Conservation (phyloP, 2,329 filamentous ascomycete genomes). For the Stachybotrys chlorohalonatus region DNA sequence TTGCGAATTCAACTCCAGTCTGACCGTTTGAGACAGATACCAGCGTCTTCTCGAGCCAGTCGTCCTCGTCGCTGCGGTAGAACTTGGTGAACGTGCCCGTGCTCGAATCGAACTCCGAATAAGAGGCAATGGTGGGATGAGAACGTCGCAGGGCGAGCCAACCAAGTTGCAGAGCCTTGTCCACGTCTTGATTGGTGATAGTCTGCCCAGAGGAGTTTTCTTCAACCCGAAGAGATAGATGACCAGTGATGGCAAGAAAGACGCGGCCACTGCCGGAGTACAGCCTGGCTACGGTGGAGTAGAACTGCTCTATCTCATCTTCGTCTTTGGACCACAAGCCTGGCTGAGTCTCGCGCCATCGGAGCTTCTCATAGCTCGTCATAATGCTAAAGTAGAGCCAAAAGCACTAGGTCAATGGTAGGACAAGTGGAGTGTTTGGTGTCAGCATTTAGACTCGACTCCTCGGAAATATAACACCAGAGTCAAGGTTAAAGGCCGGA, state of each 20-base stretch:
- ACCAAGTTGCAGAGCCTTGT: slow-evolving; percentile 19
- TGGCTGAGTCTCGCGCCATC: slow-evolving; percentile 15
- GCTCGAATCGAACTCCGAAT: slow-evolving; percentile 9
- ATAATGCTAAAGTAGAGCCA: not conserved
- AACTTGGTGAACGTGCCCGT: slow-evolving; percentile 16
- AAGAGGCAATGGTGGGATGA: slow-evolving; percentile 23
- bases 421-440: too few relatives aligned
- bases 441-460: too few relatives aligned
- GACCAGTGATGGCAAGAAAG: slow-evolving; percentile 32
- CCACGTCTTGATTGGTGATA: slow-evolving; percentile 7
- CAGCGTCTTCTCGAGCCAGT: slow-evolving; percentile 23
- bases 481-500: too few relatives aligned
- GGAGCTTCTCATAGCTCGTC: not conserved
- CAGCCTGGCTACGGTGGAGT: slow-evolving; percentile 22
- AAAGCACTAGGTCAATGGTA: too few relatives aligned
- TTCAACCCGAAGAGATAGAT: slow-evolving; percentile 18
- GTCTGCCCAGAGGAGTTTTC: not conserved
- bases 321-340: slow-evolving; percentile 23
- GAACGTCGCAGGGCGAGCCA: slow-evolving; percentile 23
- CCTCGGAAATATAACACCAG: too few relatives aligned
- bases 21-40: slow-evolving; percentile 10
- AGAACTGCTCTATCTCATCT: slow-evolving; percentile 32
- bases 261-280: slow-evolving; percentile 27
- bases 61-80: slow-evolving; percentile 9
- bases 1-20: slow-evolving; percentile 22